Base-by-base conservation (phyloP, 192 early-diverging fungal genomes). In the Obelidium mucronatum region DNA sequence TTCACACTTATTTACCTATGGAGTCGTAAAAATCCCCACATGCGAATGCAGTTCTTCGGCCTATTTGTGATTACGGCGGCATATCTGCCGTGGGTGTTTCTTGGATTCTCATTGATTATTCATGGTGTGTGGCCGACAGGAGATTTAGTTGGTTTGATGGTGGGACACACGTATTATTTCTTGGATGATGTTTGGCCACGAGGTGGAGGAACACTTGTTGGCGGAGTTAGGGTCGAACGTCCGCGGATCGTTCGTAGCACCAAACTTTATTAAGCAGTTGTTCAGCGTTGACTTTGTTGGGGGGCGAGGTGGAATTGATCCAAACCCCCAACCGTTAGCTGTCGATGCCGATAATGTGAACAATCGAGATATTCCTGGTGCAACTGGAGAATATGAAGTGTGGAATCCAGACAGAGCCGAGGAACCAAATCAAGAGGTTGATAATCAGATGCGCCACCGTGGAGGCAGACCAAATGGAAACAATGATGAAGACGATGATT, bases 151-250 rank as follows among this genome's bases (percentile, higher is more conserved):
- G 97, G 96, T 2, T 91, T 99, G 74, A 84, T 84, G 5, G 90
- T 95, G 3, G 97, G 96, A 3, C 98, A 99, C 84, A 79, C 96
- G 19, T 96, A 98, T 68, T 99, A 95, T 80, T 99, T 95, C 75
- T 85, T 97, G 33, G 94, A 94, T 61, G 97, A 98, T 70, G 94
- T 97, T 19, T 99, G 94, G 92, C 96, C 96, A 8, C 13, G 74
- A 17, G 77, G 83, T 55, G 79, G 74, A 6, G 77, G 66, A 5
- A 30, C 48, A 15, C 13, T 52, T 0, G 72, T 54, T 3, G 58
- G 59, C 19, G 52, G 52, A 51, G 54, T 30, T 19, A 13, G 42
- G 24, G 26, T 54, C 4, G 72, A 74, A 67, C 65, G 76, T 44
- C 76, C 76, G 5, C 51, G 76, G 6, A 26, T 77, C 13, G 64